Conservation (phyloP, 2,329 filamentous ascomycete genomes). For the Ophiostoma himal-ulmi region DNA sequence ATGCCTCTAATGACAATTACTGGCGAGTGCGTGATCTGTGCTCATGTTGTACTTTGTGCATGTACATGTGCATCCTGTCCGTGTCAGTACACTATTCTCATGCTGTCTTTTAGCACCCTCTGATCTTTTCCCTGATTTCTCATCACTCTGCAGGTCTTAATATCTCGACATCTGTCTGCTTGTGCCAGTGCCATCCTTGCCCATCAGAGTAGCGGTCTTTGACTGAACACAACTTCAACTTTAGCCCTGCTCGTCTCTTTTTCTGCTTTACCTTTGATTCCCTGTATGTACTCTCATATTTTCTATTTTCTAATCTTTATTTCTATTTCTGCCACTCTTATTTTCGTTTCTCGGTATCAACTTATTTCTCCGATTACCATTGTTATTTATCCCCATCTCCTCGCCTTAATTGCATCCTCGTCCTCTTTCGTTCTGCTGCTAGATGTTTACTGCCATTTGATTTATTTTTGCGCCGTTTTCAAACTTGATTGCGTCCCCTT, state of each 20-base stretch:
- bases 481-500: background rate
- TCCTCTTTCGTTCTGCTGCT: background rate
- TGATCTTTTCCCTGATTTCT: background rate
- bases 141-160: conserved; percentile 12
- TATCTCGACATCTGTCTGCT: background rate
- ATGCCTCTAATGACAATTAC: background rate
- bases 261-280: background rate
- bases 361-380: background rate
- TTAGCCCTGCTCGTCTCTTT: background rate
- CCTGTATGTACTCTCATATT: background rate
- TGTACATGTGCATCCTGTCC: background rate
- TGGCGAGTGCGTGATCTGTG: background rate
- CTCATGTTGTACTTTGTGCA: background rate
- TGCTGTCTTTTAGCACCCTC: background rate
- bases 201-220: conserved; percentile 1
- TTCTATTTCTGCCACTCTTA: background rate
- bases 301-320: background rate
- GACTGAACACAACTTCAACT: background rate
- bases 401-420: background rate
- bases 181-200: conserved; percentile 10
- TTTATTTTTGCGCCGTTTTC: background rate
- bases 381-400: background rate
- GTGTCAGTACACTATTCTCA: background rate
- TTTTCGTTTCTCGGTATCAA: background rate
- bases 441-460: background rate